Evolutionary conservation across 192 early-diverging fungal genomes (phyloP), one percentile per base, ranked within the genome.

Genomic region (Gamsiella multidivaricata): DNA sequence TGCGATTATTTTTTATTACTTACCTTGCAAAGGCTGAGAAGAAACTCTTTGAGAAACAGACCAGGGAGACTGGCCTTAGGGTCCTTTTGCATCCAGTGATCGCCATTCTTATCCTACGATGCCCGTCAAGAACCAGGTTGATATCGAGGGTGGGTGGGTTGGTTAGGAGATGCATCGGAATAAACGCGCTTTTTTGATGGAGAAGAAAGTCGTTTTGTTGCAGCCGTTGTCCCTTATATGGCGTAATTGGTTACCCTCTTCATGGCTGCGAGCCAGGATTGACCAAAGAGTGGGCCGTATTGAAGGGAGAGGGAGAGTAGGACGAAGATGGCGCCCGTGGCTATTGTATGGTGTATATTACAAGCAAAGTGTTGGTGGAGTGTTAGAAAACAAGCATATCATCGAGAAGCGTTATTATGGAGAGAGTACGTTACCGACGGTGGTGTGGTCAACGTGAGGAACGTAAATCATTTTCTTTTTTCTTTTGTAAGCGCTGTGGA

Each of bases 61-160:
- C 28, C 18, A 15, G 31, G 5, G 49, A 46, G 3, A 18, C 34
- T 17, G 36, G 25, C 3, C 36, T 39, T 31, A 7, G 3, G 12
- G 41, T 55, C 52, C 39, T 65, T 54, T 20, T 42, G 29, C 41
- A 25, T 65, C 51, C 53, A 54, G 22, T 42, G 22, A 20, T 54
- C 41, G 15, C 63, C 37, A 55, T 32, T 49, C 31, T 22, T 45
- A 26, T 61, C 45, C 43, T 61, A n/a, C 1, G 5, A 54, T 28
- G n/a, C 23, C 6, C 7, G 23, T 6, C 47, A 12, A 50, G 31
- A 28, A 54, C 31, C 29, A 50, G n/a, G n/a, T n/a, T n/a, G n/a
- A n/a, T n/a, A n/a, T n/a, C n/a, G n/a, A n/a, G n/a, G n/a, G n/a
- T n/a, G n/a, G n/a, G n/a, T n/a, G n/a, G n/a, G n/a, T n/a, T n/a